phyloP scores from a whole-genome alignment of 1,284 basidiomycete species.

The Rhodotorula sp. region DNA sequence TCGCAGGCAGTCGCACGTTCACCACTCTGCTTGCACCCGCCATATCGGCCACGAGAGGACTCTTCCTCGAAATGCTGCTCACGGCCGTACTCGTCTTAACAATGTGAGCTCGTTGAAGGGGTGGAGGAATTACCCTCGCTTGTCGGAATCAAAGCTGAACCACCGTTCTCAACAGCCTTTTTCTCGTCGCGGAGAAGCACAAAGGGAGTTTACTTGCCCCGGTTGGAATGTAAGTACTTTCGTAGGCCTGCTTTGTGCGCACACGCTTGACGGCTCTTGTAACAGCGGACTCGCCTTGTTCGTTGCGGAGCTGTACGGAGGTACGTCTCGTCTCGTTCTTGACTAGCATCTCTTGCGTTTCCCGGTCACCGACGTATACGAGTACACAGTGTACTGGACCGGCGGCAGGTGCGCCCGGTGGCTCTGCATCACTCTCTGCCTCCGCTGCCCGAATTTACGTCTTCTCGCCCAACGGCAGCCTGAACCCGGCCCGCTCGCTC shows the following conservation, averaged over 20 bases:
- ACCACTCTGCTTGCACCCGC: slow-evolving; percentile 13
- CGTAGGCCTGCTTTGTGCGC: neutral
- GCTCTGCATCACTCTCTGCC: neutral
- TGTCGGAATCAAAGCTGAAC: slow-evolving; percentile 25
- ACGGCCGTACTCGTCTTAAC: slow-evolving; percentile 56
- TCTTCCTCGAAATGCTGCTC: slow-evolving; percentile 32
- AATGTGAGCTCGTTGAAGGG: slow-evolving; percentile 47
- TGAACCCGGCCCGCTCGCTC: slow-evolving; percentile 53
- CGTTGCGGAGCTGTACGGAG: slow-evolving; percentile 61
- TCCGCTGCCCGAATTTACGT: too few relatives aligned
- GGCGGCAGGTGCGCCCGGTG: slow-evolving; percentile 3
- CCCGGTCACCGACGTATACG: too few relatives aligned
- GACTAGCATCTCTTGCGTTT: too few relatives aligned
- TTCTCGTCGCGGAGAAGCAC: slow-evolving; percentile 53
- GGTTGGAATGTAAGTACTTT: slow-evolving; percentile 52
- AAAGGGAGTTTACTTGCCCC: slow-evolving; percentile 69
- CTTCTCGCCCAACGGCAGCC: neutral
- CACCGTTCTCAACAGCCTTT: slow-evolving; percentile 34
- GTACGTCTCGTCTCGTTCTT: neutral
- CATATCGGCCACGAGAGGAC: slow-evolving; percentile 7
- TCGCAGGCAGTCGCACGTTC: slow-evolving; percentile 16
- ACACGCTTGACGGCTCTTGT: too few relatives aligned
- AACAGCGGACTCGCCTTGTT: slow-evolving; percentile 66
- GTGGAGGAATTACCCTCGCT: neutral
- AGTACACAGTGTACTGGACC: slow-evolving; percentile 4